Evolutionary conservation across 208 protist genomes (phyloP).

Genomic region (Endotrypanum monterogeii): DNA sequence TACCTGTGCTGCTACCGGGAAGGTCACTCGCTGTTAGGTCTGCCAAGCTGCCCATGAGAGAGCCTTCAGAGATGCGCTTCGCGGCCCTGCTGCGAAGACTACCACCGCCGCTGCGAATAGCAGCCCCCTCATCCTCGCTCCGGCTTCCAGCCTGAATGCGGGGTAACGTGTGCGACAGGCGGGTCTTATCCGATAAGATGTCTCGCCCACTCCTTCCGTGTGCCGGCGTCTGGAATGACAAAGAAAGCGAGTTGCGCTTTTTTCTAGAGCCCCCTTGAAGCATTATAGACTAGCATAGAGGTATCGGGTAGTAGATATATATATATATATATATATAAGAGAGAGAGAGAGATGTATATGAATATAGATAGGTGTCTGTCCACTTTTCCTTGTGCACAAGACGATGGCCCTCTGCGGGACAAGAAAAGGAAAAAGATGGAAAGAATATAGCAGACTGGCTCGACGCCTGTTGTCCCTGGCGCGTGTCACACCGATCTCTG

Average conservation of each 20-base stretch:
- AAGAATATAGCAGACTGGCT: too few relatives aligned
- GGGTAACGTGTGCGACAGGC: not conserved
- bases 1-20: not conserved
- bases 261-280: not conserved
- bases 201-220: not conserved
- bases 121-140: not conserved
- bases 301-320: too few relatives aligned
- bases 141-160: not conserved
- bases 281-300: too few relatives aligned
- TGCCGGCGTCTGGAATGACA: too few relatives aligned
- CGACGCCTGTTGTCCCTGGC: too few relatives aligned
- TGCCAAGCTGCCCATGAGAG: conserved; percentile 1
- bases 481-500: too few relatives aligned
- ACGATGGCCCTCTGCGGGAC: too few relatives aligned
- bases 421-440: not conserved
- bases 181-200: not conserved
- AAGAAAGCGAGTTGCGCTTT: not conserved
- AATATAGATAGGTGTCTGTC: too few relatives aligned
- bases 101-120: not conserved
- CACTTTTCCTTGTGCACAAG: too few relatives aligned
- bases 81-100: not conserved
- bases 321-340: not conserved
- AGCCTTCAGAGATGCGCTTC: not conserved
- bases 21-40: not conserved
- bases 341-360: not conserved